Conservation (phyloP, 1,139 yeast genomes). For the Lodderomyces metapsilosis region DNA sequence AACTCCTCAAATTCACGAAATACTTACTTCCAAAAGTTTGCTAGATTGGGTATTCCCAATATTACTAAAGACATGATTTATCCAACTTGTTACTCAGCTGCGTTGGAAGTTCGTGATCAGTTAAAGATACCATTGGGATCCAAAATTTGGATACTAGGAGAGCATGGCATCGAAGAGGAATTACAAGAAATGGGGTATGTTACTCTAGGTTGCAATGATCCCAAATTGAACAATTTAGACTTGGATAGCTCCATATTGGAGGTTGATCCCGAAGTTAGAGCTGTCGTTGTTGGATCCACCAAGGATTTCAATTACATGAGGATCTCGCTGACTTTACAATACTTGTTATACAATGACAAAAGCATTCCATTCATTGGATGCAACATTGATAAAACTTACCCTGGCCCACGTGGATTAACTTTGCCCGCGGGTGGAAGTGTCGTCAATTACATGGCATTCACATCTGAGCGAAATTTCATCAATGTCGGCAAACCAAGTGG, state of each 20-base stretch:
- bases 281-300: conserved; percentile 44
- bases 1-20: conserved; percentile 38
- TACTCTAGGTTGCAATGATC: conserved; percentile 71
- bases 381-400: conserved; percentile 41
- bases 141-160: conserved; percentile 87
- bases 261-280: conserved; percentile 41
- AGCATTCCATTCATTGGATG: conserved; percentile 38
- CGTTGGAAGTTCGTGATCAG: conserved; percentile 20
- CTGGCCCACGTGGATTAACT: conserved; percentile 37
- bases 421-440: conserved; percentile 21
- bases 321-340: conserved; percentile 38
- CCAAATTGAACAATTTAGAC: conserved; percentile 24
- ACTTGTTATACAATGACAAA: conserved; percentile 33
- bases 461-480: conserved; percentile 31
- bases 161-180: conserved; percentile 76
- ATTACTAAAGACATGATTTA: conserved; percentile 27
- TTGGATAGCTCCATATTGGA: conserved; percentile 27
- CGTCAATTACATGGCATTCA: conserved; percentile 28
- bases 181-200: conserved; percentile 63
- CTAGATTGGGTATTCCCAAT: conserved; percentile 28
- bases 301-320: conserved; percentile 39
- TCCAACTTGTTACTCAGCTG: conserved; percentile 42
- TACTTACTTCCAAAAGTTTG: conserved; percentile 33
- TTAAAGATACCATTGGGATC: conserved; percentile 27
- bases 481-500: conserved; percentile 42